These are phyloP conservation scores for Dendrocalamus sinicus DNA, from an alignment of 176 grass and related monocot genomes.

Conservation along the genomic window DNA sequence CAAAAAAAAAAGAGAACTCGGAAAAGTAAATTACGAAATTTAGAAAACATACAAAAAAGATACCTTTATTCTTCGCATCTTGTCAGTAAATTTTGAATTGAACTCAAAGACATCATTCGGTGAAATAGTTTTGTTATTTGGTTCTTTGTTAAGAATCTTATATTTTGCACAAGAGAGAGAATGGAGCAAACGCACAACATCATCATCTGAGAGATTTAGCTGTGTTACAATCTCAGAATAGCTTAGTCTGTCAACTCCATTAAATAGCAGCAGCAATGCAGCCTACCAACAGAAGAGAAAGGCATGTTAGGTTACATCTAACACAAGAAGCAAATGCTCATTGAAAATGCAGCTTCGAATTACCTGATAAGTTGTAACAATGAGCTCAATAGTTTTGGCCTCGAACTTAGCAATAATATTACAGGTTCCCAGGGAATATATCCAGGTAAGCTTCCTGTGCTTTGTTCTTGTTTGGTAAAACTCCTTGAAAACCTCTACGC, in stretches of 20 bases:
- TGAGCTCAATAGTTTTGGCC: slow-evolving; percentile 58
- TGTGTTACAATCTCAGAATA: slow-evolving; percentile 79
- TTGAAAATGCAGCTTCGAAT: neutral
- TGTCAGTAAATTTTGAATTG: slow-evolving; percentile 85
- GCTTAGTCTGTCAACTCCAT: slow-evolving; percentile 51
- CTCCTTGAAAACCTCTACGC: slow-evolving; percentile 78
- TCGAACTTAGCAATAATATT: slow-evolving; percentile 70
- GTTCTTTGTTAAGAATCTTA: slow-evolving; percentile 72
- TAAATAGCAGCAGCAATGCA: slow-evolving; percentile 64
- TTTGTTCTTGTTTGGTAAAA: slow-evolving; percentile 86
- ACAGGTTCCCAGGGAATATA: slow-evolving; percentile 72
- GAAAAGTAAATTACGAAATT: neutral
- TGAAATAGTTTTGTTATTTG: slow-evolving; percentile 64
- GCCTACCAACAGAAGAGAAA: slow-evolving; percentile 39
- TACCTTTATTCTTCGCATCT: slow-evolving; percentile 87
- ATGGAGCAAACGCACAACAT: slow-evolving; percentile 71
- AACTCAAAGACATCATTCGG: slow-evolving; percentile 66
- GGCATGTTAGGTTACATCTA: slow-evolving; percentile 12
- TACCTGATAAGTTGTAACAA: slow-evolving; percentile 87
- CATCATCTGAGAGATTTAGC: slow-evolving; percentile 74
- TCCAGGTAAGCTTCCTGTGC: slow-evolving; percentile 74
- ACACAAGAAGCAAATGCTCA: slow-evolving; percentile 4
- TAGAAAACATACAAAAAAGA: neutral
- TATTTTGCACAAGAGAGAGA: slow-evolving; percentile 75
- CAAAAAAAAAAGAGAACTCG: neutral